Evolutionary conservation across 495 filamentous ascomycete species (phyloP).

Genomic region (Penicillium maclennaniae): DNA sequence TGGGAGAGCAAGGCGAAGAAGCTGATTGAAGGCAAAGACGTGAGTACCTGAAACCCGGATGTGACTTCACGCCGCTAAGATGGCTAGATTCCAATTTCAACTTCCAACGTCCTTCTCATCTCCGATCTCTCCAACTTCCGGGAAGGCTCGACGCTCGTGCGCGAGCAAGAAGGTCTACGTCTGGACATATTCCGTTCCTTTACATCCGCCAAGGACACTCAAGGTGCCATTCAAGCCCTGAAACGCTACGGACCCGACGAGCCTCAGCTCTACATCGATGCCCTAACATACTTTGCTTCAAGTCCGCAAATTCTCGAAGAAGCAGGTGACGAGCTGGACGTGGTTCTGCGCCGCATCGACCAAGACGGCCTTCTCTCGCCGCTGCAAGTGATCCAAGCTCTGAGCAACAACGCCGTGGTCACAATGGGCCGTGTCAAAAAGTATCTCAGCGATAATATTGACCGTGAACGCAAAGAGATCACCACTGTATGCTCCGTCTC

Average conservation of each 20-base stretch:
- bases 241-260: constrained; percentile 88
- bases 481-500: constrained; percentile 43
- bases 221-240: constrained; percentile 82
- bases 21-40: constrained; percentile 71
- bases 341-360: constrained; percentile 81
- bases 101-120: constrained; percentile 87
- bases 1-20: constrained; percentile 91
- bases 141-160: constrained; percentile 86
- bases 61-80: constrained; percentile 10
- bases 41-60: constrained; percentile 25
- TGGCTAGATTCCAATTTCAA: constrained; percentile 73
- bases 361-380: constrained; percentile 91
- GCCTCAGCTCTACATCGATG: constrained; percentile 88
- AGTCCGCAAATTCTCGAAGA: constrained; percentile 76
- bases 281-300: constrained; percentile 89
- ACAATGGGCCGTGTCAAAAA: constrained; percentile 97
- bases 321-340: constrained; percentile 75
- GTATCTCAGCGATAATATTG: constrained; percentile 84
- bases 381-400: constrained; percentile 90
- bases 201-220: constrained; percentile 87
- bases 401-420: constrained; percentile 79
- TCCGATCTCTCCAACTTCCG: constrained; percentile 88
- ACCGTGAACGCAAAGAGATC: constrained; percentile 83
- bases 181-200: constrained; percentile 98
- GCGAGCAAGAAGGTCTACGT: constrained; percentile 85